Conservation (phyloP, 257 asterid genomes). For the Solanum bukasovii region DNA sequence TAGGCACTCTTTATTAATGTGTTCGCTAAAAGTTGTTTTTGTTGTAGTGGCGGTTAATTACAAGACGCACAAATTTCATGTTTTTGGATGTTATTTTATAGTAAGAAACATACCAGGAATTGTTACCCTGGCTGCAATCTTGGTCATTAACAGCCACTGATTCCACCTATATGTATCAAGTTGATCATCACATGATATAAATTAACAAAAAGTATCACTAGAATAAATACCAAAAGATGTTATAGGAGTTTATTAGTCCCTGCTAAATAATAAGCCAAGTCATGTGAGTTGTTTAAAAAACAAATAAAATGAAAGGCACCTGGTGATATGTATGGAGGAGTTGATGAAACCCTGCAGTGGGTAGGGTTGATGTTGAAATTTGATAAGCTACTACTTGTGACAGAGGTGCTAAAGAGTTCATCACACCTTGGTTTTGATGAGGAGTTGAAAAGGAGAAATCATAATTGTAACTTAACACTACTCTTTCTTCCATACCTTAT, state of each 20-base stretch:
- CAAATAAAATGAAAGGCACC: conserved; percentile 7
- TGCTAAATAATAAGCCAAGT: too few relatives aligned
- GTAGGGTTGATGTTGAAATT: conserved; percentile 18
- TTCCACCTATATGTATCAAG: conserved; percentile 26
- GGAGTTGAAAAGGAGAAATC: conserved; percentile 29
- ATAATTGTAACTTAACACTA: conserved; percentile 27
- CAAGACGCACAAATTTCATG: too few relatives aligned
- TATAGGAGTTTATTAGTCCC: too few relatives aligned
- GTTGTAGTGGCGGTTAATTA: too few relatives aligned
- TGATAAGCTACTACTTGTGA: conserved; percentile 14
- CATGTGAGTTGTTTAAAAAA: too few relatives aligned
- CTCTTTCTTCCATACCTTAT: conserved; percentile 40
- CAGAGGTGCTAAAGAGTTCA: conserved; percentile 37
- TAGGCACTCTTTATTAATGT: too few relatives aligned
- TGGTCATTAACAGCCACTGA: conserved; percentile 39
- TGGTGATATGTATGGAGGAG: conserved; percentile 36
- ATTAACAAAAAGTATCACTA: too few relatives aligned
- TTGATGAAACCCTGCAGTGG: too few relatives aligned
- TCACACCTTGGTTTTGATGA: conserved; percentile 29
- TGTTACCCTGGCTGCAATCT: conserved; percentile 33
- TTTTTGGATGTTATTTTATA: too few relatives aligned
- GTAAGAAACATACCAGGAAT: conserved; percentile 45
- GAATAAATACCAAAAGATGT: too few relatives aligned
- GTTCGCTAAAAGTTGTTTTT: too few relatives aligned
- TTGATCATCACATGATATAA: too few relatives aligned